Conservation (phyloP, 208 protist species). For the Acanthamoeba triangularis region DNA sequence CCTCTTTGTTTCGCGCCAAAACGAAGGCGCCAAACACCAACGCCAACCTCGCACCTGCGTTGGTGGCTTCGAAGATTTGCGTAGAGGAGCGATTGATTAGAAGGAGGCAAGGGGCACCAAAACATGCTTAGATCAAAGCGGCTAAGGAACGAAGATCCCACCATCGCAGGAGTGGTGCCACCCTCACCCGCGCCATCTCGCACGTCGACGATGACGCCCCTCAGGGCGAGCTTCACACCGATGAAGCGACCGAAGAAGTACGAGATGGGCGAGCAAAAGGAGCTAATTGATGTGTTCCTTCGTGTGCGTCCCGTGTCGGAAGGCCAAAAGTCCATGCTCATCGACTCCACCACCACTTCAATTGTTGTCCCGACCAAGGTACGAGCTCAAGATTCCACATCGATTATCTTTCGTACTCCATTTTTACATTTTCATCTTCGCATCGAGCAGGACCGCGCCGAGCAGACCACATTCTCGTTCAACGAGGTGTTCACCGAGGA, state of each 20-base stretch:
- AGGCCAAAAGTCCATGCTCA: slow-evolving; percentile 1
- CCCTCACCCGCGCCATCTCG: neutral
- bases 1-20: too few relatives aligned
- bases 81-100: neutral
- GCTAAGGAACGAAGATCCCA: neutral
- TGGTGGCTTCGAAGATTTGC: neutral
- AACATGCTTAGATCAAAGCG: slow-evolving; percentile 37
- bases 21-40: neutral
- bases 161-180: neutral
- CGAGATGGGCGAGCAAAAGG: slow-evolving; percentile 36
- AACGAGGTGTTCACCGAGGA: slow-evolving; percentile 57
- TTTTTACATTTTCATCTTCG: neutral
- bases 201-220: neutral
- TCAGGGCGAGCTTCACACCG: slow-evolving; percentile 13
- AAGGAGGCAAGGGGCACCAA: neutral
- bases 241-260: slow-evolving; percentile 57
- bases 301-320: slow-evolving; percentile 7
- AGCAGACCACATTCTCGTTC: slow-evolving; percentile 52
- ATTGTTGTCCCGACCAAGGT: slow-evolving; percentile 39
- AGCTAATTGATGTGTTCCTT: slow-evolving; percentile 44
- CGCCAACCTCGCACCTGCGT: neutral
- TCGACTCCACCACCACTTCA: neutral
- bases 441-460: slow-evolving; percentile 2
- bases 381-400: neutral
- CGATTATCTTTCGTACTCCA: too few relatives aligned